Base-by-base conservation (phyloP, 352 stramenopile genomes). In the Phytophthora melonis region DNA sequence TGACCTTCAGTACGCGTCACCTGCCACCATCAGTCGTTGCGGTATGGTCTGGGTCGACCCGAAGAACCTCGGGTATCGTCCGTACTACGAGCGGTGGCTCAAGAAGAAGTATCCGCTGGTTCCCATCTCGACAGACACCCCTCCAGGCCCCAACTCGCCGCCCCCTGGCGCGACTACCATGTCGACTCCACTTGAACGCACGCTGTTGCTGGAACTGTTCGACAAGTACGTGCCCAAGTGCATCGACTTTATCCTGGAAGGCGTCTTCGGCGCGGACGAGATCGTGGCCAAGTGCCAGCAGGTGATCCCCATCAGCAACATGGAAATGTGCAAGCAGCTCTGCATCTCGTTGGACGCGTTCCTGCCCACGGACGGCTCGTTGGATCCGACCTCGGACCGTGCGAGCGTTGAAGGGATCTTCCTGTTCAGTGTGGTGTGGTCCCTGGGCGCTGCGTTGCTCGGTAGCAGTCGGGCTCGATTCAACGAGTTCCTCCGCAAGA, bases 41-140 rank as follows among this genome's bases (percentile, higher is more conserved):
- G 97, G 97, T 3, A 99, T 99, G 97, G 95, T 99, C 13, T 99
- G 97, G 94, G 96, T 99, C 4, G 96, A 99, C 58, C 97, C 97
- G 0, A 98, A 98, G 77, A 98, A 99, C 66, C 78, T 99, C 6
- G 97, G 97, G 2, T 99, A 98, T 70, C 82, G 87, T 16, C 97
- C 97, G 18, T 99, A 97, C 79, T 99, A 97, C 71, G 95, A 98
- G 65, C 85, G 95, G 1, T 99, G 97, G 97, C 79, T 98, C 14
- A 93, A 97, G 58, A 94, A 95, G 64, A 93, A 96, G 50, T 97
- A 86, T 54, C 89, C 90, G 0, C 60, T 97, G 6, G 55, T 75
- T 14, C 45, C 64, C 9, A 47, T 67, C 9, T 50, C 41, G 11
- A 10, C 27, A 39, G 59, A 68, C 18, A 58, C 58, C 5, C 19